phyloP scores from a whole-genome alignment of 2,329 filamentous ascomycete genomes.

The Botrytis sinoallii region DNA sequence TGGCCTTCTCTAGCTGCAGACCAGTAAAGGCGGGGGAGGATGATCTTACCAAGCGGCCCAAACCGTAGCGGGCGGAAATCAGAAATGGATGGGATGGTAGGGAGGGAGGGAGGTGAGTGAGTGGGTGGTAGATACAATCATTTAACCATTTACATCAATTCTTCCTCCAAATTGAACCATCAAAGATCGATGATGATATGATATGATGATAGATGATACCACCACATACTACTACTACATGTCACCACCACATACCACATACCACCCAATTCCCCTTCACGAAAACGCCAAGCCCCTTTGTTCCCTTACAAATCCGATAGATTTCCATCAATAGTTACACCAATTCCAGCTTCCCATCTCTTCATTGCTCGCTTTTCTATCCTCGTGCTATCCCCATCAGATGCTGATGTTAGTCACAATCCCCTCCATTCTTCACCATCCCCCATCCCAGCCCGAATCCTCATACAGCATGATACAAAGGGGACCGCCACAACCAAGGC shows the following conservation, averaged over 20 bases:
- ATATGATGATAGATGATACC: too few relatives aligned
- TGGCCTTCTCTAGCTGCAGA: background rate
- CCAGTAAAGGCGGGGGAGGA: background rate
- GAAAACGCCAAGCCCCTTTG: slow-evolving; percentile 17
- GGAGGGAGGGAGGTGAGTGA: too few relatives aligned
- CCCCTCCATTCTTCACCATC: background rate
- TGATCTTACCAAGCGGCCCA: slow-evolving; percentile 8
- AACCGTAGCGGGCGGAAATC: background rate
- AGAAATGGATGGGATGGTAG: background rate
- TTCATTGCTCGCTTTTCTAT: background rate
- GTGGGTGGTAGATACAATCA: too few relatives aligned
- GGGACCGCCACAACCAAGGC: slow-evolving; percentile 9
- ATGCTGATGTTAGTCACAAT: slow-evolving; percentile 2
- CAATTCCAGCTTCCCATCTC: background rate
- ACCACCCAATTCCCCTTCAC: background rate
- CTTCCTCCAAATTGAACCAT: background rate
- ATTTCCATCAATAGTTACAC: background rate
- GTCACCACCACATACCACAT: too few relatives aligned
- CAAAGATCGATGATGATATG: background rate
- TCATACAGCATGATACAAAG: background rate
- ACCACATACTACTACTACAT: too few relatives aligned
- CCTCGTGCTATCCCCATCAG: slow-evolving; percentile 9
- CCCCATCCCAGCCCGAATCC: background rate
- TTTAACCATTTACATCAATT: background rate
- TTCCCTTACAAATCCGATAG: slow-evolving; percentile 1